phyloP scores from a whole-genome alignment of 139 green algal genomes.

The Micractinium sp. region DNA sequence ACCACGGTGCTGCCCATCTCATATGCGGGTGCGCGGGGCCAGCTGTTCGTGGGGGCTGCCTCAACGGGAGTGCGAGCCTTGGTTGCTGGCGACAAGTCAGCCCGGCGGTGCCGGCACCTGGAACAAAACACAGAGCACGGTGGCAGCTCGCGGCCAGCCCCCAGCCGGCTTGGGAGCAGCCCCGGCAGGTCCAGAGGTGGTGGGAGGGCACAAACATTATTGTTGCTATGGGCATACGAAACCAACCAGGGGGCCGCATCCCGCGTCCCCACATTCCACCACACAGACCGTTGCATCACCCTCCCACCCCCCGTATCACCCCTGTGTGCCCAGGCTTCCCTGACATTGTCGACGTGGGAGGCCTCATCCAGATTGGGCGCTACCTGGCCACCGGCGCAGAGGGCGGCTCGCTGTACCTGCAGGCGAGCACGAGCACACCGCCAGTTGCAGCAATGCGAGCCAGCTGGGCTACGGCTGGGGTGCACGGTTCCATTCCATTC shows the following conservation, averaged over 20 bases:
- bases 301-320: not conserved
- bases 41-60: not conserved
- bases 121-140: too few relatives aligned
- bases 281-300: not conserved
- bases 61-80: too few relatives aligned
- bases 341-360: not conserved
- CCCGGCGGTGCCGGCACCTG: too few relatives aligned
- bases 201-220: too few relatives aligned
- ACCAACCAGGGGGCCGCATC: not conserved
- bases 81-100: too few relatives aligned
- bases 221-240: too few relatives aligned
- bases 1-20: slow-evolving; percentile 65
- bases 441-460: not conserved
- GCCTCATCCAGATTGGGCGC: slow-evolving; percentile 69
- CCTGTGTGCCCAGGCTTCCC: not conserved
- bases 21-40: slow-evolving; percentile 32
- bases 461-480: too few relatives aligned
- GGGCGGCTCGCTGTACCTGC: slow-evolving; percentile 74
- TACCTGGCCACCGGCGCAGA: slow-evolving; percentile 79
- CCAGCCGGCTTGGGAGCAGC: too few relatives aligned
- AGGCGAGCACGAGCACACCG: too few relatives aligned
- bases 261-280: not conserved
- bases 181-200: too few relatives aligned
- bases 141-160: too few relatives aligned
- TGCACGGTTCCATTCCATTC: too few relatives aligned